A percentile compares a stretch with the other conserved stretches of the same genome.
Conservation (phyloP, 208 protist species). For the Trypanosoma theileri region DNA sequence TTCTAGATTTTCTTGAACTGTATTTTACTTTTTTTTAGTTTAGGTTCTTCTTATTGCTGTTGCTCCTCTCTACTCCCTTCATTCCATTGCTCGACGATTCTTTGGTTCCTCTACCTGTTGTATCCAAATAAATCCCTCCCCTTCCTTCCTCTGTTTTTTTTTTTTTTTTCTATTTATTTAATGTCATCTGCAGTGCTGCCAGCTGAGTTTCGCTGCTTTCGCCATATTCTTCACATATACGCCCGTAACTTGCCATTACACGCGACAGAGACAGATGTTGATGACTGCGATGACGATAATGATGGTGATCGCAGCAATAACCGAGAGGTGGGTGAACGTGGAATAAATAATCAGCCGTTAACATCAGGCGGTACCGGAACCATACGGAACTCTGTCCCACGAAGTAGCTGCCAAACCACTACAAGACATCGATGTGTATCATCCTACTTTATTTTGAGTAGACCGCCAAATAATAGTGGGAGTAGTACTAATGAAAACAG, state of each 20-base stretch:
- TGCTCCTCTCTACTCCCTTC: no score
- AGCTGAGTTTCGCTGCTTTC: constrained; percentile 38
- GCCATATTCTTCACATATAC: constrained; percentile 40
- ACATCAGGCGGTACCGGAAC: background rate
- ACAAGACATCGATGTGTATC: constrained; percentile 23
- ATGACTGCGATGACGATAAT: background rate
- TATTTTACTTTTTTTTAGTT: no score
- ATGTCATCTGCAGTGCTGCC: constrained; percentile 31
- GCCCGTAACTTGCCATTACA: constrained; percentile 34
- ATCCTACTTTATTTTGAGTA: constrained; percentile 33
- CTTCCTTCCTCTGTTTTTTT: constrained; percentile 20
- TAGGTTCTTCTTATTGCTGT: no score
- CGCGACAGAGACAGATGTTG: background rate
- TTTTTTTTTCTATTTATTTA: constrained; percentile 13
- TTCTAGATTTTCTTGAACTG: no score
- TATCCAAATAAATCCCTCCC: no score
- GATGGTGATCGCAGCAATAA: background rate
- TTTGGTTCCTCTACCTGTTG: no score
- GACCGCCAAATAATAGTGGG: background rate
- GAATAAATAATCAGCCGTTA: background rate
- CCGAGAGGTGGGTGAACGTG: no score
- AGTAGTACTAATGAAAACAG: background rate
- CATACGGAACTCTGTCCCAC: background rate
- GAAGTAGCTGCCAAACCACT: background rate
- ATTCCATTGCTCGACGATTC: no score